Conservation (phyloP, 192 early-diverging fungal species). For the Phycomyces nitens region DNA sequence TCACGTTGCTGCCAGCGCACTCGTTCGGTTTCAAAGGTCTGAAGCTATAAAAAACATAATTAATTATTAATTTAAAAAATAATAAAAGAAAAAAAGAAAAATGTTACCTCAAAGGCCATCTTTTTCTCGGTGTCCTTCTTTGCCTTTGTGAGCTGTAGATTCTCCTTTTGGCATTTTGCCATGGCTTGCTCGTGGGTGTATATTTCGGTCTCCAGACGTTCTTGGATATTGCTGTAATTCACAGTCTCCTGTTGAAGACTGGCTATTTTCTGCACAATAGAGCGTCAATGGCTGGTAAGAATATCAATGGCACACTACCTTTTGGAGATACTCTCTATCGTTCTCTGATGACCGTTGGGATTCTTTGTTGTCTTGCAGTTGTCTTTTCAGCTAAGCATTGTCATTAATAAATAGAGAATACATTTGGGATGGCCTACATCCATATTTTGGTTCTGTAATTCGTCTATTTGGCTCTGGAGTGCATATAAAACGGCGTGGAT, state of each 20-base stretch:
- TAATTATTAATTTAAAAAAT: slow-evolving; percentile 2
- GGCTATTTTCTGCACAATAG: slow-evolving; percentile 2
- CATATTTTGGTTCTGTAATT: slow-evolving; percentile 6
- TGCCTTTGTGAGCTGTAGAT: slow-evolving; percentile 22
- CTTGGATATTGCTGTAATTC: slow-evolving; percentile 14
- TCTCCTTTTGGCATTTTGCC: slow-evolving; percentile 33
- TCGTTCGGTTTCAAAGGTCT: slow-evolving; percentile 35
- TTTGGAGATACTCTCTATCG: slow-evolving; percentile 6
- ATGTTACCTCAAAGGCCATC: slow-evolving; percentile 19
- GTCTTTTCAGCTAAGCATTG: slow-evolving; percentile 7
- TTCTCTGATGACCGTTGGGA: neutral
- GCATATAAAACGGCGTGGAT: neutral
- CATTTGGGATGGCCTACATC: neutral
- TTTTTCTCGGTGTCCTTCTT: slow-evolving; percentile 41
- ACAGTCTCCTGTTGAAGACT: slow-evolving; percentile 4
- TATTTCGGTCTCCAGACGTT: slow-evolving; percentile 40
- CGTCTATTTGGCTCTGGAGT: slow-evolving; percentile 8
- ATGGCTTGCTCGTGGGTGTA: slow-evolving; percentile 37
- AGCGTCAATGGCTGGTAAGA: neutral
- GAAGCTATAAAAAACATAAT: slow-evolving; percentile 6
- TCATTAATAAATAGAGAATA: too few relatives aligned
- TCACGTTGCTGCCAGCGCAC: slow-evolving; percentile 37
- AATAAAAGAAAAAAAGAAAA: neutral
- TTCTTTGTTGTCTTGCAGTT: slow-evolving; percentile 7
- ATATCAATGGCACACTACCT: neutral